Conservation (phyloP, 164 flowering plant genomes). For the Macadamia integrifolia region DNA sequence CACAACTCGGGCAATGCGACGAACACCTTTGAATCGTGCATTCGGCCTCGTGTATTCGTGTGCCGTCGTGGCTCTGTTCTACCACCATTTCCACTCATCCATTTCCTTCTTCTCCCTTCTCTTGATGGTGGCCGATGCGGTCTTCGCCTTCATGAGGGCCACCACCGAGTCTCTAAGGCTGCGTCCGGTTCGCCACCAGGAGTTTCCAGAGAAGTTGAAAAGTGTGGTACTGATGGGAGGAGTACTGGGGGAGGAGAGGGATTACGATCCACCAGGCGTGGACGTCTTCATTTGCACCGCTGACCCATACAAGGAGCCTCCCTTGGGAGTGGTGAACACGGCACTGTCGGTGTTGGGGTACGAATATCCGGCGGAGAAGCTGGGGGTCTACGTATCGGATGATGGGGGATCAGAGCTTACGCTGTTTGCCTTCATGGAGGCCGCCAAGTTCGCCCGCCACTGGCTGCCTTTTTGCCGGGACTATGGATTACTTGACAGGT, state of each 20-base stretch:
- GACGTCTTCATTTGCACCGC: constrained; percentile 25
- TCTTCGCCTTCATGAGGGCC: constrained; percentile 16
- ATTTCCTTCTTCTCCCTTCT: not conserved
- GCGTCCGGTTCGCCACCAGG: constrained; percentile 5
- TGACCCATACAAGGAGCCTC: constrained; percentile 26
- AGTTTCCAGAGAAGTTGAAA: constrained; percentile 7
- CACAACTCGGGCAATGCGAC: not conserved
- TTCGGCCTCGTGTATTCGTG: constrained; percentile 10
- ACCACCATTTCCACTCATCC: constrained; percentile 1
- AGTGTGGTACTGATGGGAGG: not conserved
- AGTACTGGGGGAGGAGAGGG: not conserved
- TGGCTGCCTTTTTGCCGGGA: constrained; percentile 19
- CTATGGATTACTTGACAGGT: constrained; percentile 7
- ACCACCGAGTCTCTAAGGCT: constrained; percentile 9
- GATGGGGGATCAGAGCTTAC: constrained; percentile 19
- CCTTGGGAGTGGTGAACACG: constrained; percentile 17
- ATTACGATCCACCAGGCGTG: constrained; percentile 9
- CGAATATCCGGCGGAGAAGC: constrained; percentile 21
- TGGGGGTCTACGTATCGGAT: constrained; percentile 18
- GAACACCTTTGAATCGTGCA: not conserved
- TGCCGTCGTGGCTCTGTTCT: constrained; percentile 15
- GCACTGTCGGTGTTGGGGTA: constrained; percentile 21
- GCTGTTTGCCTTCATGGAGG: constrained; percentile 20
- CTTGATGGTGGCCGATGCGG: constrained; percentile 6
- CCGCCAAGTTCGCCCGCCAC: constrained; percentile 13